Evolutionary conservation across 805 yeast genomes (phyloP), one percentile per base, ranked within the genome.

Genomic region (Ogataea methanolica): DNA sequence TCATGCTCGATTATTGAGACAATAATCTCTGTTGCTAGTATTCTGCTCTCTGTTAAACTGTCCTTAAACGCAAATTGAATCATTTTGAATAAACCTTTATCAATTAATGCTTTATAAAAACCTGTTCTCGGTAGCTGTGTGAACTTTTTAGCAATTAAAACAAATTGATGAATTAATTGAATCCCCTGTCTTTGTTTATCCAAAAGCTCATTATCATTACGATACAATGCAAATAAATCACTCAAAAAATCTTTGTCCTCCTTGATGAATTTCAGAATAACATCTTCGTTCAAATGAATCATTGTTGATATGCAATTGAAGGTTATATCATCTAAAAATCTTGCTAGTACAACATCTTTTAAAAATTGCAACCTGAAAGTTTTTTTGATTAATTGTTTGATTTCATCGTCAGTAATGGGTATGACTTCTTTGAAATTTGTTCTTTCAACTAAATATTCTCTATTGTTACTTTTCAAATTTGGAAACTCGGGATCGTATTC

Each of bases 401-500:
- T 71, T 2, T 70, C 68, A 2, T 68, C 66, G 56, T 81, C 76
- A 2, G 74, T 68, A 12, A 84, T 70, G 0, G 90, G 89, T 15
- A 88, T 68, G 4, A 90, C 86, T 54, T 85, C 84, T 62, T 84
- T 85, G 67, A 87, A 85, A 37, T 74, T 73, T 6, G 83, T 67
- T 41, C 80, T 79, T 51, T 81, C 75, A 4, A 62, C 59, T 33
- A 89, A 63, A 59, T 78, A 85, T 21, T 79, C 79, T 44, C 97
- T 71, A 67, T 88, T 88, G 56, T 88, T 85, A 4, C 96, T 88
- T 64, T 88, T 90, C 53, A 75, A 74, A 14, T 74, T 73, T 1
- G 97, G 96, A 58, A 78, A 88, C 47, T 88, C 96, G 0, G 94
- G 86, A 63, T 94, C 97, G 64, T 89, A 85, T 64, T 94, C 99